Base-by-base conservation (phyloP, 345 rosid genomes). In the Fremontodendron californicum region DNA sequence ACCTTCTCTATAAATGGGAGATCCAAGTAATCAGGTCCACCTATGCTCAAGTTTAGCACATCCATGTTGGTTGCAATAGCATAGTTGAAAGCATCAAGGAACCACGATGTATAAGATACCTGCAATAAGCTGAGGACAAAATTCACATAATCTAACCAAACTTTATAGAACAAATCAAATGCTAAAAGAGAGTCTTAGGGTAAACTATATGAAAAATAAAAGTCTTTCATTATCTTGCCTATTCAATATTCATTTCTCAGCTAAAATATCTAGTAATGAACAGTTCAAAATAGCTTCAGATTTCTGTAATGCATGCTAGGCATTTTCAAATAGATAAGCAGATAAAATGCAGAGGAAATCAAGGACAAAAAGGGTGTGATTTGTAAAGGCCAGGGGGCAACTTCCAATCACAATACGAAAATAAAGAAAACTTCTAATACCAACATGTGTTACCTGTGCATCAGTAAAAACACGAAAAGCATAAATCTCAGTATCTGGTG, bases 21-120 rank as follows among this genome's bases (percentile, higher is more conserved):
- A 88, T 96, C 99, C 92, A 96, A 74, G 88, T 92, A 93, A 87
- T 96, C 99, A 81, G 99, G 99, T 58, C 99, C 99, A 81, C 97
- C 99, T 29, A 96, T 96, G 82, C 99, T 96, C 96, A 93, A 86
- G 83, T 96, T 96, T 40, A 96, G 87, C 75, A 96, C 99, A 84
- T 96, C 99, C 94, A 96, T 91, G 73, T 92, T 65, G 70, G 90
- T 90, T 37, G 99, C 98, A 58, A 93, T 96, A 74, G 99, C 99
- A 85, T 96, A 96, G 81, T 96, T 96, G 82, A 96, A 96, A 51
- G 99, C 97, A 77, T 96, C 99, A 84, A 96, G 99, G 81, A 96
- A 93, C 99, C 99, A 96, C 54, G 99, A 96, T 25, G 98, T 93
- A 84, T 93, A 96, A 42, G 99, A 96, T 86, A 96, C 97, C 99